phyloP scores from a whole-genome alignment of 2,329 filamentous ascomycete species.

The Fusarium mundagurra region DNA sequence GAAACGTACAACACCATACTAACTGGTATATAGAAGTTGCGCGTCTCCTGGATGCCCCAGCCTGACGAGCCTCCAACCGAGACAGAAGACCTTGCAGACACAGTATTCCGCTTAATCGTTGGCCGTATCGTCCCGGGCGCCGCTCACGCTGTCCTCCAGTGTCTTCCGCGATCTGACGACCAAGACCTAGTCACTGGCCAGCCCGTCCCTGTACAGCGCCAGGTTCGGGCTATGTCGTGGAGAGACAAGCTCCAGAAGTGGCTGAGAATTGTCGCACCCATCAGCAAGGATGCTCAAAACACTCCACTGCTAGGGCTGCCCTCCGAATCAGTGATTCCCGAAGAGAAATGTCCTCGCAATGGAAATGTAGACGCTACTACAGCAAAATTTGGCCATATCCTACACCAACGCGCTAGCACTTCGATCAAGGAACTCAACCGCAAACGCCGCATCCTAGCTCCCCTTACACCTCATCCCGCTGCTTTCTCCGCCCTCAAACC shows the following conservation, averaged over 20 bases:
- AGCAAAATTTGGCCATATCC: constrained; percentile 63
- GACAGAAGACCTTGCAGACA: constrained; percentile 55
- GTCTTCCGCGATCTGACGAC: constrained; percentile 27
- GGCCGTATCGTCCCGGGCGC: constrained; percentile 29
- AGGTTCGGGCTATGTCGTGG: constrained; percentile 48
- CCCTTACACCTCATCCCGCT: constrained; percentile 59
- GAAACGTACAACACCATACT: not conserved
- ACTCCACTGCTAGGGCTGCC: not conserved
- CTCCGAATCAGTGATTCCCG: not conserved
- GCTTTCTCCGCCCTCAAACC: constrained; percentile 52
- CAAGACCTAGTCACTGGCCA: constrained; percentile 2
- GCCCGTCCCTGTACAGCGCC: constrained; percentile 44
- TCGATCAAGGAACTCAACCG: constrained; percentile 2
- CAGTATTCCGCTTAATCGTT: constrained; percentile 58
- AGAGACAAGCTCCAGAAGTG: constrained; percentile 47
- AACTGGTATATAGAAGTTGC: constrained; percentile 40
- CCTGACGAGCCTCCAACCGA: constrained; percentile 15
- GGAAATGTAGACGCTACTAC: constrained; percentile 41
- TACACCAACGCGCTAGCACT: constrained; percentile 47
- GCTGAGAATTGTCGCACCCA: constrained; percentile 43
- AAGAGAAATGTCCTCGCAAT: not conserved
- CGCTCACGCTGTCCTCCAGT: constrained; percentile 27
- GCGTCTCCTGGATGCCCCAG: constrained; percentile 57
- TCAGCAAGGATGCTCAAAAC: constrained; percentile 15
- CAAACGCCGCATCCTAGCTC: constrained; percentile 53